Percentiles rank a stretch among this genome's conserved stretches.
Evolutionary conservation across 2,329 filamentous ascomycete genomes (phyloP).

Genomic region (Pseudogymnoascus sp.): DNA sequence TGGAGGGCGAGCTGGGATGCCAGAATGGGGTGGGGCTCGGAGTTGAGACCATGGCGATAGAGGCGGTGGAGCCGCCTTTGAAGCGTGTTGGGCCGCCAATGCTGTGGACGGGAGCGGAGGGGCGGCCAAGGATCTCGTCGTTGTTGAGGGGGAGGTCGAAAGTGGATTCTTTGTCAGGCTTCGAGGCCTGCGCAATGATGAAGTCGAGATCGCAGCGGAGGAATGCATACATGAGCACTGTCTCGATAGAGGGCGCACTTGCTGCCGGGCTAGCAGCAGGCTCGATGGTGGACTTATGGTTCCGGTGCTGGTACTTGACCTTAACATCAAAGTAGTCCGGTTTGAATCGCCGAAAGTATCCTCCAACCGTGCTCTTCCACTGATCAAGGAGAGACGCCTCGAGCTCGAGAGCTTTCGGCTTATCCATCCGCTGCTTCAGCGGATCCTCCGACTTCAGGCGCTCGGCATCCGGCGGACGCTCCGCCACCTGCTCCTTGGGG

Average conservation of each 20-base stretch:
- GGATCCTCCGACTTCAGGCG: constrained; percentile 32
- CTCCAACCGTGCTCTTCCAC: constrained; percentile 80
- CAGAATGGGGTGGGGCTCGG: constrained; percentile 89
- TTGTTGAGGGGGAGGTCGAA: constrained; percentile 74
- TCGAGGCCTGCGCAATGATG: constrained; percentile 77
- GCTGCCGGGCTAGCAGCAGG: constrained; percentile 22
- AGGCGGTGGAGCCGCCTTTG: constrained; percentile 88
- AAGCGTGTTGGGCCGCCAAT: constrained; percentile 75
- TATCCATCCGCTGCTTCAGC: constrained; percentile 32
- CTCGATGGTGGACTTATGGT: constrained; percentile 15
- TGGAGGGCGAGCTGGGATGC: constrained; percentile 81
- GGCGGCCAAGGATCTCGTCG: constrained; percentile 70
- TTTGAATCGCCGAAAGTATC: constrained; percentile 87
- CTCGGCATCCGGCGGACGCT: constrained; percentile 31
- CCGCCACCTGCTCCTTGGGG: constrained; percentile 28
- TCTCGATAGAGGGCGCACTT: constrained; percentile 52
- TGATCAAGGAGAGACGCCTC: constrained; percentile 63
- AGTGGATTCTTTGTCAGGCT: constrained; percentile 64
- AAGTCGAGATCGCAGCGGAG: constrained; percentile 92
- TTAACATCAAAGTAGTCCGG: constrained; percentile 61
- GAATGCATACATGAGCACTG: constrained; percentile 84
- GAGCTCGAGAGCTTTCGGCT: constrained; percentile 55
- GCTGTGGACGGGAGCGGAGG: constrained; percentile 43
- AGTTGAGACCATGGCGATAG: constrained; percentile 82
- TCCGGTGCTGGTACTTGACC: constrained; percentile 14